Base-by-base conservation (phyloP, 139 green algal species). In the Closterium sp. region DNA sequence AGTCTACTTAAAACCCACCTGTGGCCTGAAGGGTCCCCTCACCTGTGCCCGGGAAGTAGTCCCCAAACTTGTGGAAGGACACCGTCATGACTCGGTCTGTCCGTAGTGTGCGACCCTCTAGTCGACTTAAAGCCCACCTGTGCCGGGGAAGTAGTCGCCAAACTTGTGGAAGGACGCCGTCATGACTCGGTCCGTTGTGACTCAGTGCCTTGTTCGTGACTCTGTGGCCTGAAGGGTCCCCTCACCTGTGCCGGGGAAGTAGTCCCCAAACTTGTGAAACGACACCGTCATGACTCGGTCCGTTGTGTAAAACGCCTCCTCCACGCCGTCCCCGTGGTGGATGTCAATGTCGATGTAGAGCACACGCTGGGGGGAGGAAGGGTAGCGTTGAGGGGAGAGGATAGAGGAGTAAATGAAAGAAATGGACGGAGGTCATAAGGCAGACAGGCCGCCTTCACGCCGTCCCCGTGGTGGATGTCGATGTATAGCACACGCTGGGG, bases 251-350 rank as follows among this genome's bases (percentile, higher is more conserved):
- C 98, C 98, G 0, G 98, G 98, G 94, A 99, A 99, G 95, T 98
- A 99, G 95, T 99, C 98, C 31, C 98, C 98, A 89, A 98, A 99
- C 95, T 99, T 98, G 94, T 98, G 98, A 94, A 99, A 99, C 29
- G 95, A 97, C 4, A 97, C 94, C 0, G 97, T 98, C 97, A 99
- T 99, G 88, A 99, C 97, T 27, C 98, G 95, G 94, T 99, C 97
- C 6, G 98, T 99, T 11, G 97, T 96, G 96, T 99, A 2, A 38
- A 2, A 21, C 32, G 2, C 32, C 32, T 38, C 32, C 32, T 38
- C 32, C 32, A 38, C 32, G 32, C 32, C 32, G 32, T 38, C 32
- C 2, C 32, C 97, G 92, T 99, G 97, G 94, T 99, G 97, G 94
- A 99, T 98, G 93, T 98, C 97, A n/a, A n/a, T n/a, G n/a, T n/a